Evolutionary conservation across 2,329 filamentous ascomycete species (phyloP), one percentile per base, ranked within the genome.

Genomic region (Ceratocystis albifundus): DNA sequence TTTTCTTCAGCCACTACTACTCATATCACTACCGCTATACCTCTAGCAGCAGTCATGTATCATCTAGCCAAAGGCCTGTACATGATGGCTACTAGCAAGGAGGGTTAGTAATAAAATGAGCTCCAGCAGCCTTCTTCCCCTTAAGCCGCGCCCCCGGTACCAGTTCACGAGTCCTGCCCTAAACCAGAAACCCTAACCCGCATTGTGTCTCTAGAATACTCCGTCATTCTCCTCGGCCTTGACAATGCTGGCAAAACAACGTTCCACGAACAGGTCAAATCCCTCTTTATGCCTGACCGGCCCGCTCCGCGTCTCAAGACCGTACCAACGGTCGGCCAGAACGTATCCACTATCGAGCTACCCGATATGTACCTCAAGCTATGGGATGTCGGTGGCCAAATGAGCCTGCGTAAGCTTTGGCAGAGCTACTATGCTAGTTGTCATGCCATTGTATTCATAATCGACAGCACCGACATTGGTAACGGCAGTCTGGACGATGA

Each of bases 171-270:
- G 36, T 41, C 36, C 36, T 15, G 36, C 36, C 36, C 36, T 41
- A 41, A 15, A 41, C 36, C 36, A 65, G 44, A 59, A 46, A 65
- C 67, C 50, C 63, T 67, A 61, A 41, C 67, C 68, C 41, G 32
- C 36, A 62, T 64, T 61, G 65, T 45, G 53, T 64, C 25, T 64
- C 45, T 73, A 94, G 93, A 97, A 80, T 97, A 96, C 81, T 96
- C 93, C 25, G 90, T 96, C 73, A 90, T 97, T 74, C 88, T 97
- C 71, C 89, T 97, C 72, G 94, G 94, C 69, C 89, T 97, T 74
- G 94, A 97, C 80, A 97, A 97, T 75, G 94, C 94, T 69, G 94
- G 94, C 76, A 97, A 97, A 81, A 97, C 94, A 50, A 97, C 94
- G 30, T 92, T 97, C 74, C 91, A 96, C 77, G 90, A 95, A 74